These are phyloP conservation scores for Aspergillus fumigatiaffinis DNA, from an alignment of 2,329 filamentous ascomycete species.

Conservation along the genomic window DNA sequence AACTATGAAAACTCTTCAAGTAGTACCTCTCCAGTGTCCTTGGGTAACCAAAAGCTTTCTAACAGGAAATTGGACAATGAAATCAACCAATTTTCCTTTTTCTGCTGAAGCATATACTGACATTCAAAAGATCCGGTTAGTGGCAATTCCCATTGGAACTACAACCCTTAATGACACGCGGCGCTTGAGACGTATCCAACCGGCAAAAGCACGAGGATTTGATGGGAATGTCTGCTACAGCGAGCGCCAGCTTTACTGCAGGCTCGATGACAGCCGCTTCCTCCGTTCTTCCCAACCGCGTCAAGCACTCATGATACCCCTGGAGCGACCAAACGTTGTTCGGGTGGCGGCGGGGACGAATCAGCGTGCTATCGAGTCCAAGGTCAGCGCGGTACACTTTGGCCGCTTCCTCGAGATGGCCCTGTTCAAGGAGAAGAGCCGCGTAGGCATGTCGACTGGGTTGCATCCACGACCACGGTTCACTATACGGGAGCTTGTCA, in stretches of 20 bases:
- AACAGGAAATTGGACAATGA: no score
- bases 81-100: no score
- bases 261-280: constrained; percentile 45
- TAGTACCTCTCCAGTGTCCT: no score
- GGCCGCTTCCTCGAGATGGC: constrained; percentile 50
- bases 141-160: neutral
- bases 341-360: constrained; percentile 60
- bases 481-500: constrained; percentile 62
- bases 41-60: no score
- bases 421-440: constrained; percentile 64
- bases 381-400: constrained; percentile 58
- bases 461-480: constrained; percentile 77
- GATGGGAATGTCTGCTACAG: constrained; percentile 56
- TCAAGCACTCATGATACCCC: constrained; percentile 66
- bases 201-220: constrained; percentile 56
- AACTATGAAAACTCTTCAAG: no score
- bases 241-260: constrained; percentile 49
- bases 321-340: constrained; percentile 72
- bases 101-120: no score
- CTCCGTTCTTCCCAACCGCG: constrained; percentile 45
- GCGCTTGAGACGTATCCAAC: constrained; percentile 16
- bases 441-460: constrained; percentile 66
- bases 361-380: constrained; percentile 54
- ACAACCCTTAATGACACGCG: constrained; percentile 1
- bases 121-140: no score